Evolutionary conservation across 2,329 filamentous ascomycete species (phyloP), one percentile per base, ranked within the genome.

Genomic region (Samsoniella hepiali): DNA sequence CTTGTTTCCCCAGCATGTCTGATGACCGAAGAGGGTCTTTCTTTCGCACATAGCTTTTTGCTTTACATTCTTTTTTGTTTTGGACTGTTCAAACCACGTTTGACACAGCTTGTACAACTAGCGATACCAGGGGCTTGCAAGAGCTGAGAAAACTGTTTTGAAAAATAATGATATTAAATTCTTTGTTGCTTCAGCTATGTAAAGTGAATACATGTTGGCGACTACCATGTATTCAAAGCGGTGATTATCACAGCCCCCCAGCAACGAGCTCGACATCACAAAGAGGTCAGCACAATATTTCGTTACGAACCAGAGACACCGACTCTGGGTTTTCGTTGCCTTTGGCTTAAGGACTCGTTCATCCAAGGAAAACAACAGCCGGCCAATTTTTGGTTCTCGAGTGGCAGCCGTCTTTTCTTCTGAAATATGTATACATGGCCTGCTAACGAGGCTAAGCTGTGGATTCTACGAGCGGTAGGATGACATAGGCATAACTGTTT

Each of bases 71-170:
- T 22, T 47, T 50, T 54, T 45, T 54, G 17, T 31, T 42, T 58
- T 55, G 38, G 34, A 9, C 40, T 34, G 58, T 6, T 34, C 29
- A 36, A 54, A 54, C 15, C 29, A n/a, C 2, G 27, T 47, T 56
- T 38, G 42, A 49, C 29, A 36, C n/a, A 17, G 40, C 49, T 42
- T 55, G 60, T 49, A 63, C n/a, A 22, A 54, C 15, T 47, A 63
- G 40, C 55, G 45, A 63, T 56, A 59, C 62, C 56, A 36, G 51
- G 47, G 50, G 32, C 10, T n/a, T n/a, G 22, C 27, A 15, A 38
- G 44, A 54, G 54, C 36, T 36, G 51, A 38, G 15, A 45, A 22
- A n/a, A 32, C 5, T 44, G 40, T 27, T 38, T 13, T n/a, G 54
- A 44, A 44, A 5, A 38, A 38, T 56, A 7, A 47, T 29, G 7